These are phyloP conservation scores for Ophiostoma perfectum DNA, from an alignment of 2,329 filamentous ascomycete species.

Conservation along the genomic window DNA sequence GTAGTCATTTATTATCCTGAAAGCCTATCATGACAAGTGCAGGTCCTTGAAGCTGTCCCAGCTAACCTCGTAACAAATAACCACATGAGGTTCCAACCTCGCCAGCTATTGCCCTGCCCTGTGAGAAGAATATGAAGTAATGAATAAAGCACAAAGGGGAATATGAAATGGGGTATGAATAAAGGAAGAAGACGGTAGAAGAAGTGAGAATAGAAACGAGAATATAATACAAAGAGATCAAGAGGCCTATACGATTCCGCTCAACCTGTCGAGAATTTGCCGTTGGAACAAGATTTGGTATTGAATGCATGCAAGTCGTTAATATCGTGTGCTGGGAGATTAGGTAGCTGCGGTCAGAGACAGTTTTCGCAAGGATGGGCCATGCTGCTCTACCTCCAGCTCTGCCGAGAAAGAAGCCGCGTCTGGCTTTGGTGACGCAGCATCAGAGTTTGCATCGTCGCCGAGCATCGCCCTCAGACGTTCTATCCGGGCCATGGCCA, in stretches of 20 bases:
- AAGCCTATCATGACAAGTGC: not conserved
- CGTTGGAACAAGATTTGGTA: too few relatives aligned
- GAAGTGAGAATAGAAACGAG: not conserved
- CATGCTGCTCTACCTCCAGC: not conserved
- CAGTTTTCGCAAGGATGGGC: not conserved
- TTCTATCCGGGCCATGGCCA: slow-evolving; percentile 65
- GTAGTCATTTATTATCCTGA: not conserved
- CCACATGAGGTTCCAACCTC: not conserved
- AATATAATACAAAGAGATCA: not conserved
- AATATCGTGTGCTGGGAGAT: not conserved
- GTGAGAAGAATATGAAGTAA: not conserved
- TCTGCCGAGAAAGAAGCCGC: not conserved
- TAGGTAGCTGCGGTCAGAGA: not conserved
- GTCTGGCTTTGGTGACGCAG: not conserved
- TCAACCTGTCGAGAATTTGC: too few relatives aligned
- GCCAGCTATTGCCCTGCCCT: not conserved
- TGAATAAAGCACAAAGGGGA: not conserved
- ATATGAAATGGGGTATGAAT: not conserved
- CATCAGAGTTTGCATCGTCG: not conserved
- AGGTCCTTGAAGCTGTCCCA: slow-evolving; percentile 1
- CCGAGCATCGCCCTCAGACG: slow-evolving; percentile 59
- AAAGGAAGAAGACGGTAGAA: not conserved
- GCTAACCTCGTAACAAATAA: not conserved
- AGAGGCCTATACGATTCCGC: not conserved
- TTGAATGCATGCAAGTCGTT: too few relatives aligned